Percentiles rank a stretch among this genome's conserved stretches.
phyloP scores from a whole-genome alignment of 2,329 filamentous ascomycete genomes.

The Aspergillus ochraceus region DNA sequence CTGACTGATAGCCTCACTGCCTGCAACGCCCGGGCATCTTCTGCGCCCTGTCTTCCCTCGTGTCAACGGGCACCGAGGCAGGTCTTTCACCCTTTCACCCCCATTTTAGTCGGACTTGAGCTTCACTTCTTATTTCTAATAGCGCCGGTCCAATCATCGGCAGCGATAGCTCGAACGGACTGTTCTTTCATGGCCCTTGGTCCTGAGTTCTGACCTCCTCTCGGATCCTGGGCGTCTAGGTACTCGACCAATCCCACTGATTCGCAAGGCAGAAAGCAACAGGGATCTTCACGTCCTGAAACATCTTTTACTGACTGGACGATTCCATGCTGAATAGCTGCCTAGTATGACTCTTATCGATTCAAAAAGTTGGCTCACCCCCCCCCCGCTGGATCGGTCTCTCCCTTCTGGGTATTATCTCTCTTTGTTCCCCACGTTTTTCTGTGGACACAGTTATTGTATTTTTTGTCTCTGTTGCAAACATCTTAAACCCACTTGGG shows the following conservation, averaged over 20 bases:
- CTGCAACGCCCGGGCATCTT: background rate
- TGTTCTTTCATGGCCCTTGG: background rate
- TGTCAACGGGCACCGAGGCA: background rate
- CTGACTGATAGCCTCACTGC: background rate
- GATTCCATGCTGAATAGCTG: background rate
- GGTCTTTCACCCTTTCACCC: background rate
- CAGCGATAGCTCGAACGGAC: background rate
- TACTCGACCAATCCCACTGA: background rate
- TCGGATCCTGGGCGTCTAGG: background rate
- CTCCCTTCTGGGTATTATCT: background rate
- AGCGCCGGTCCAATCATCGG: background rate
- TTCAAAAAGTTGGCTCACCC: background rate
- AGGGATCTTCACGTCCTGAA: background rate
- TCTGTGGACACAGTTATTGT: background rate
- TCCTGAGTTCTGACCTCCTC: background rate
- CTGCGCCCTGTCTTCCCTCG: background rate
- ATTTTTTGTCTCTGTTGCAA: background rate
- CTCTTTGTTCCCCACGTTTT: background rate
- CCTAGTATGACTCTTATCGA: background rate
- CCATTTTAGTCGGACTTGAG: background rate
- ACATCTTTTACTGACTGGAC: background rate
- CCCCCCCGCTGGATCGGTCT: background rate
- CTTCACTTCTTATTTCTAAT: background rate
- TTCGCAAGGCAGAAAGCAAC: background rate
- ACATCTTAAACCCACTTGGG: background rate